A percentile compares a stretch with the other conserved stretches of the same genome.
These are phyloP conservation scores for Leucaena leucocephala DNA, from an alignment of 306 rosid species.

Conservation along the genomic window DNA sequence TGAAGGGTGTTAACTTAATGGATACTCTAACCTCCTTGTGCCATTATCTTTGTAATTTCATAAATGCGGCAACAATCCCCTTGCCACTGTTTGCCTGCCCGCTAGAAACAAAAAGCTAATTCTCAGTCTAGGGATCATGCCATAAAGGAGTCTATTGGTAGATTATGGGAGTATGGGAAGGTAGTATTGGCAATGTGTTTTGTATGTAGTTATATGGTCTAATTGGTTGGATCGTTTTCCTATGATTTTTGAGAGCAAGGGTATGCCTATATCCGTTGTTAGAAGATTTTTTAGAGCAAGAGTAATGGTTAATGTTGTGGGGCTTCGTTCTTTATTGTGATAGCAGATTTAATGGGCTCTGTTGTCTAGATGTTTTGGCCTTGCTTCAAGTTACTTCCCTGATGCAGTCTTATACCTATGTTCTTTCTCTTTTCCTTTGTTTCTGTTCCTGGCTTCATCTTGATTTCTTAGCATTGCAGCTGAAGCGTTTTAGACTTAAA, in stretches of 20 bases:
- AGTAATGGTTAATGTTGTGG: not conserved
- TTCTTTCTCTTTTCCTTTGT: too few relatives aligned
- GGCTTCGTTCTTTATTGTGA: not conserved
- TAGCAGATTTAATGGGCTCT: not conserved
- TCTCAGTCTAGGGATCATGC: constrained; percentile 4
- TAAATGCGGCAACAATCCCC: not conserved
- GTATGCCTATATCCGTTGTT: not conserved
- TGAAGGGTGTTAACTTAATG: not conserved
- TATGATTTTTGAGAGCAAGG: not conserved
- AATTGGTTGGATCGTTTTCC: constrained; percentile 27
- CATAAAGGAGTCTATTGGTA: too few relatives aligned
- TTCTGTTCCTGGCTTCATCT: too few relatives aligned
- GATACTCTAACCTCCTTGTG: not conserved
- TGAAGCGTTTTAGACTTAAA: not conserved
- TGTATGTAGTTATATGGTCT: constrained; percentile 23
- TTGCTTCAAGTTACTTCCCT: not conserved
- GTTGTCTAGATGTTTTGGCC: not conserved
- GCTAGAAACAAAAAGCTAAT: not conserved
- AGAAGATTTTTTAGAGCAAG: not conserved
- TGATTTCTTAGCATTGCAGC: not conserved
- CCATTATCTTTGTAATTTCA: not conserved
- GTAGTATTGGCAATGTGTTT: not conserved
- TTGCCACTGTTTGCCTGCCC: not conserved
- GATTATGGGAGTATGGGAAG: constrained; percentile 18
- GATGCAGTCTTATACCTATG: too few relatives aligned